phyloP scores from a whole-genome alignment of 164 flowering plant species.

The Magnolia changhungtana region DNA sequence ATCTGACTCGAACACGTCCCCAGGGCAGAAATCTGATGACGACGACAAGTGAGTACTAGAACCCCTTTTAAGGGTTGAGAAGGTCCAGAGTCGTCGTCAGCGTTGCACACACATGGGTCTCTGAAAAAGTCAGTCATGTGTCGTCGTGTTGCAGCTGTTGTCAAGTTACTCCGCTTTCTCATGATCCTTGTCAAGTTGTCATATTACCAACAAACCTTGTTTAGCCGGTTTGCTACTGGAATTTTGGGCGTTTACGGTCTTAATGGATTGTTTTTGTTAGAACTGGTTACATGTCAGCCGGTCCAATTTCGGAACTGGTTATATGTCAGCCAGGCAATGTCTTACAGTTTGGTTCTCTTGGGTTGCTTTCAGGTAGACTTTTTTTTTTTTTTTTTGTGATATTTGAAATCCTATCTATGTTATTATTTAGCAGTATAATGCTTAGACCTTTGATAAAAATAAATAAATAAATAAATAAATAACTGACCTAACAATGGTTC shows the following conservation, averaged over 20 bases:
- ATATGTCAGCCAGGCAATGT: conserved; percentile 31
- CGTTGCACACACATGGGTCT: conserved; percentile 82
- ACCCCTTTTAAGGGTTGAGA: conserved; percentile 72
- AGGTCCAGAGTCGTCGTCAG: conserved; percentile 96
- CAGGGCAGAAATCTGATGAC: conserved; percentile 46
- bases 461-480: too few species aligned
- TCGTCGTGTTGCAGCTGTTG: conserved; percentile 83
- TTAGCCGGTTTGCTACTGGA: conserved; percentile 10
- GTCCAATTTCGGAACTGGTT: conserved; percentile 15
- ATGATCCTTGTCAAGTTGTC: conserved; percentile 45
- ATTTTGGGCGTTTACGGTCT: conserved; percentile 24
- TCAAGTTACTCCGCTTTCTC: conserved; percentile 64
- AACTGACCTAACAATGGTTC: too few species aligned
- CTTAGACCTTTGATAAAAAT: conserved; percentile 8
- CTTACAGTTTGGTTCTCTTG: conserved; percentile 33
- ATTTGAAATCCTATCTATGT: conserved; percentile 25
- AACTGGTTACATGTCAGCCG: conserved; percentile 29
- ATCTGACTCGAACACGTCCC: conserved; percentile 52
- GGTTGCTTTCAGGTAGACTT: conserved; percentile 26
- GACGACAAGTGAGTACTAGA: conserved; percentile 96
- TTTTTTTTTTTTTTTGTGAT: background rate
- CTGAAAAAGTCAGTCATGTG: conserved; percentile 89
- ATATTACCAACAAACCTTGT: conserved; percentile 35
- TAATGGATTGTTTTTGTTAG: conserved; percentile 21
- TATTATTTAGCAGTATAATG: conserved; percentile 23